These are phyloP conservation scores for Mollisia scopiformis DNA, from an alignment of 2,329 filamentous ascomycete species.

Conservation along the genomic window DNA sequence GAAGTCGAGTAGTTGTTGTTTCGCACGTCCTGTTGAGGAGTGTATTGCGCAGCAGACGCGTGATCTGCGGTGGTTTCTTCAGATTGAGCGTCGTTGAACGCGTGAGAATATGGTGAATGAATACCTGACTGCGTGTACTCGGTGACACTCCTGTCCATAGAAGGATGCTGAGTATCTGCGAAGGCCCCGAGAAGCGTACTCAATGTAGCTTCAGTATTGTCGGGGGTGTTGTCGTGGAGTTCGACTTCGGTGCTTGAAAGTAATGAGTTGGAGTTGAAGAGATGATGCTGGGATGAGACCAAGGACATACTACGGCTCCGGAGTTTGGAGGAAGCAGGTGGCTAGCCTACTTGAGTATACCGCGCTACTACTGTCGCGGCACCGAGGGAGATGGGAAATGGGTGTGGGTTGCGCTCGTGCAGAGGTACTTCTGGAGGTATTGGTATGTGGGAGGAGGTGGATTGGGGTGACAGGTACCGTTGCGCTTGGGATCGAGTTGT, in stretches of 20 bases:
- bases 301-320: constrained; percentile 39
- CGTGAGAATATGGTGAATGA: constrained; percentile 71
- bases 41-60: constrained; percentile 89
- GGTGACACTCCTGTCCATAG: constrained; percentile 65
- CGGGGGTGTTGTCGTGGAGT: constrained; percentile 6
- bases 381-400: constrained; percentile 1
- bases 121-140: constrained; percentile 90
- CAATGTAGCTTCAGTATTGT: constrained; percentile 32
- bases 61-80: constrained; percentile 87
- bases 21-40: constrained; percentile 79
- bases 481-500: neutral
- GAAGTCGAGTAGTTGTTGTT: constrained; percentile 58
- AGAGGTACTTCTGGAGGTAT: too few relatives aligned
- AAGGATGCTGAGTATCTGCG: constrained; percentile 37
- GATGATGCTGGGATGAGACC: constrained; percentile 34
- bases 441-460: neutral
- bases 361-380: constrained; percentile 2
- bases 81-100: constrained; percentile 74
- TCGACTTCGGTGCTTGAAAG: constrained; percentile 24
- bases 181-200: constrained; percentile 36
- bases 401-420: too few relatives aligned
- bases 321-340: constrained; percentile 18
- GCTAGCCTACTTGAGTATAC: too few relatives aligned
- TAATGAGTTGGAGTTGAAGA: constrained; percentile 27
- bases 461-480: constrained; percentile 4